Evolutionary conservation across 208 protist species (phyloP), one percentile per base, ranked within the genome.

Genomic region (Leishmania turanica): DNA sequence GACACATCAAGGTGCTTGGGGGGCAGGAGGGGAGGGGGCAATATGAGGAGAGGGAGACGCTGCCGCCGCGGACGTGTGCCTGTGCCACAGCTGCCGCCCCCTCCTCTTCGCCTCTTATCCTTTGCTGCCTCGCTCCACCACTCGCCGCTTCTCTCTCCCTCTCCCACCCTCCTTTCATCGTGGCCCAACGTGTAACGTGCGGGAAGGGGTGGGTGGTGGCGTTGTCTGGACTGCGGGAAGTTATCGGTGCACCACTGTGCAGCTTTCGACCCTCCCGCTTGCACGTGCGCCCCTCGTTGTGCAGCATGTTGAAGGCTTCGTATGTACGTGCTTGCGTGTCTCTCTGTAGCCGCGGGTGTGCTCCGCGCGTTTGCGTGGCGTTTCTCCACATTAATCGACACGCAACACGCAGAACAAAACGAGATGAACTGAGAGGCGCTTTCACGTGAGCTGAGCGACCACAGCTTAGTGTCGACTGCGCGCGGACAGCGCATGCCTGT

Each of bases 301-400:
- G 19, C 65, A 7, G 37, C 8, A n/a, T 4, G 13, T 45, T 13
- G 65, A 70, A 13, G 15, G 65, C 11, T 49, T 47, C 13, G 27
- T 47, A 51, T 31, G 56, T 8, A n/a, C 24, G 17, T 27, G n/a
- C 65, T 1, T 70, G 24, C 34, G 42, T n/a, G 68, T 72, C 27
- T 24, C 11, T 37, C 1, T 40, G 31, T 66, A 24, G 56, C 19
- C 0, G 8, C 56, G 56, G 24, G 60, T 19, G 60, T 21, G 60
- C 60, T 37, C 13, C 13, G 11, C 31, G 42, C 19, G 65, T 70
- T 19, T 45, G 31, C 37, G 9, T 34, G 42, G 42, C 9, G 34
- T 3, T 51, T 72, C 37, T 72, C 68, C 42, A 72, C 68, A 51
- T 72, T 72, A 53, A 53, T 24, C 13, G 42, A 53, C 68, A 72